Percentiles rank a stretch among this genome's conserved stretches.
These are phyloP conservation scores for Sugiyamaella marilandica DNA, from an alignment of 805 yeast species.

Conservation along the genomic window DNA sequence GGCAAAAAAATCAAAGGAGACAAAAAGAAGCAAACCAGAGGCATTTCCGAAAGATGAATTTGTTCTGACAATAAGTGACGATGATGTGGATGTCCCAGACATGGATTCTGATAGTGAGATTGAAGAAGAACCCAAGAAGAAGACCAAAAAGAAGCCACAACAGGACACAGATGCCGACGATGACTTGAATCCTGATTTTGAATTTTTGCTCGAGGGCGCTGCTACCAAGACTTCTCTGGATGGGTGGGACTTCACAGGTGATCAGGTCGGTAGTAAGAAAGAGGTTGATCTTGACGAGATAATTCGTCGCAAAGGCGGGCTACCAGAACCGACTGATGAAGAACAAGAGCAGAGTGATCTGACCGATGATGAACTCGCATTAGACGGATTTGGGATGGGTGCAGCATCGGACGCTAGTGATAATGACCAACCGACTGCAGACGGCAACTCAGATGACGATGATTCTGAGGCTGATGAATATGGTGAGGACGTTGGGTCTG, in stretches of 20 bases:
- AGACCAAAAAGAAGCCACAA: slow-evolving; percentile 16
- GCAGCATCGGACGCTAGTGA: slow-evolving; percentile 29
- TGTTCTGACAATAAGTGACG: slow-evolving; percentile 73
- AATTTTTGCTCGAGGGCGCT: slow-evolving; percentile 54
- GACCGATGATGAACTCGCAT: slow-evolving; percentile 38
- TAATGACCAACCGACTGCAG: slow-evolving; percentile 25
- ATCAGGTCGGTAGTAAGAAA: slow-evolving; percentile 35
- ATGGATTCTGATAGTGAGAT: slow-evolving; percentile 48
- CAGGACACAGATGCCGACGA: slow-evolving; percentile 34
- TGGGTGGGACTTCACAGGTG: slow-evolving; percentile 81
- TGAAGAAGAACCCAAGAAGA: slow-evolving; percentile 2
- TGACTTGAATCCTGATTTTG: slow-evolving; percentile 63
- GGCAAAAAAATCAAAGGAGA: slow-evolving; percentile 2
- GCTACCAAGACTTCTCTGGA: slow-evolving; percentile 39
- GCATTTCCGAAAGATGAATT: slow-evolving; percentile 43
- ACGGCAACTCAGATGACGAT: slow-evolving; percentile 32
- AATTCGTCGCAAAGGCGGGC: slow-evolving; percentile 80
- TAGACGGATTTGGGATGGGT: slow-evolving; percentile 40
- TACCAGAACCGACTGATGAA: slow-evolving; percentile 44
- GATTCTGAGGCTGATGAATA: slow-evolving; percentile 26
- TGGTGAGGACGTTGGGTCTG: slow-evolving; percentile 30
- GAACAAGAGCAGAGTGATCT: slow-evolving; percentile 35
- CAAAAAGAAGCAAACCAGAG: not conserved
- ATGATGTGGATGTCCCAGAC: slow-evolving; percentile 63
- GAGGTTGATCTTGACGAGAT: slow-evolving; percentile 86